These are phyloP conservation scores for Nasturtium officinale DNA, from an alignment of 345 rosid species.

Conservation along the genomic window DNA sequence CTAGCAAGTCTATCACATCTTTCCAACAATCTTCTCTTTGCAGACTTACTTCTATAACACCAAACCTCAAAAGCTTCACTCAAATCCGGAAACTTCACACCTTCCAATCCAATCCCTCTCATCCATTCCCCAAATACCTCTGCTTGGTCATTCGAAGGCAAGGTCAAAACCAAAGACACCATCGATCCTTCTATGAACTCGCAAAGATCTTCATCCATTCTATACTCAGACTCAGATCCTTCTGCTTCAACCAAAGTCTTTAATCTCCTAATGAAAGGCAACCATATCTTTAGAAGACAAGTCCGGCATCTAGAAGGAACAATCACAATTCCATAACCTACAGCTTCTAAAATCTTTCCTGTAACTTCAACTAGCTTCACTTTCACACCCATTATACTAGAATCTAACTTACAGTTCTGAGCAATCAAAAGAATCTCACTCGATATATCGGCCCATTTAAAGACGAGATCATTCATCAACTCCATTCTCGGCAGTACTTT, in stretches of 20 bases:
- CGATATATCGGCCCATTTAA: conserved; percentile 66
- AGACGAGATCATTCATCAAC: conserved; percentile 79
- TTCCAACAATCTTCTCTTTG: conserved; percentile 80
- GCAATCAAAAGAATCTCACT: conserved; percentile 50
- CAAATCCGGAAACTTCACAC: conserved; percentile 76
- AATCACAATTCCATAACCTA: conserved; percentile 85
- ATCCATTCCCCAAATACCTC: conserved; percentile 90
- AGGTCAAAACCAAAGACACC: conserved; percentile 67
- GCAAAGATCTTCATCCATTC: conserved; percentile 83
- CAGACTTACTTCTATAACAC: conserved; percentile 94
- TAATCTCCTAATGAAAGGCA: conserved; percentile 78
- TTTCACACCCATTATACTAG: conserved; percentile 68
- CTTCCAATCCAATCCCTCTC: conserved; percentile 48
- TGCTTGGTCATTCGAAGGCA: conserved; percentile 87
- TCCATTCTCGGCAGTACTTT: conserved; percentile 73
- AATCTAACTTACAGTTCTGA: conserved; percentile 62
- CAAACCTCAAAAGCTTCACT: conserved; percentile 96
- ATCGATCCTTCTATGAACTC: conserved; percentile 81
- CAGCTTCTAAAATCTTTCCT: conserved; percentile 85
- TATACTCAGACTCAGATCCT: conserved; percentile 52
- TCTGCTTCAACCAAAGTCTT: conserved; percentile 69
- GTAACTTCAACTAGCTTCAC: conserved; percentile 73
- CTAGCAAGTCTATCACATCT: conserved; percentile 50
- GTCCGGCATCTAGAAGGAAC: conserved; percentile 59
- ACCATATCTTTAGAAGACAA: conserved; percentile 70